Percentiles rank a stretch among this genome's conserved stretches.
phyloP scores from a whole-genome alignment of 1,284 basidiomycete species.

The Xanthoconium separans region DNA sequence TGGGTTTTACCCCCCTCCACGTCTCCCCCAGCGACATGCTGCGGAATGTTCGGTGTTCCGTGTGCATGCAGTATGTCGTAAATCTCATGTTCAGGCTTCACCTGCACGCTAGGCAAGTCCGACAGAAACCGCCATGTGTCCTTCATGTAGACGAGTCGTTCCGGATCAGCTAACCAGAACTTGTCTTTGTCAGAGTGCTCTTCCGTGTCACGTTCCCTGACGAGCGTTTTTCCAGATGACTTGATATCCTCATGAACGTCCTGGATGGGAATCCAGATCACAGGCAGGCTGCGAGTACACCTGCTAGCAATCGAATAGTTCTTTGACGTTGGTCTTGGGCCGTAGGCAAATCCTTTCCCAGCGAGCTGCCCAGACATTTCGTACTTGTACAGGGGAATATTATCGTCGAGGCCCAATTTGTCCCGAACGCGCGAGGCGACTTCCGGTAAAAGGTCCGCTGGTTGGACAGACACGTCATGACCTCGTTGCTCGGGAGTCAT shows the following conservation, averaged over 20 bases:
- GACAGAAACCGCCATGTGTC: neutral
- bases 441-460: too few relatives aligned
- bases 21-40: slow-evolving; percentile 1
- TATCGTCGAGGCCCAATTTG: too few relatives aligned
- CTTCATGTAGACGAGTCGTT: too few relatives aligned
- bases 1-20: too few relatives aligned
- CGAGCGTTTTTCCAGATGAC: neutral
- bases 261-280: neutral
- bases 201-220: neutral
- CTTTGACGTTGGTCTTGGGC: too few relatives aligned
- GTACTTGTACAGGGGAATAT: too few relatives aligned
- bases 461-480: too few relatives aligned
- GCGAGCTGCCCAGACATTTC: too few relatives aligned
- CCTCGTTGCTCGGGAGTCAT: too few relatives aligned
- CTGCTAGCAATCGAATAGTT: neutral
- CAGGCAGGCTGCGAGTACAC: slow-evolving; percentile 8
- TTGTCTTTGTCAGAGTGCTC: neutral
- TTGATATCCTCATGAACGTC: neutral
- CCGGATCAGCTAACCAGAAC: neutral
- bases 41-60: slow-evolving; percentile 2
- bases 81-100: slow-evolving; percentile 18
- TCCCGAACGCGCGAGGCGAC: too few relatives aligned
- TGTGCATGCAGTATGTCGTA: slow-evolving; percentile 16
- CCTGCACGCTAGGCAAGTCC: neutral
- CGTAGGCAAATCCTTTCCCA: too few relatives aligned